These are phyloP conservation scores for Pythium chondricola DNA, from an alignment of 352 stramenopile genomes.

Conservation along the genomic window DNA sequence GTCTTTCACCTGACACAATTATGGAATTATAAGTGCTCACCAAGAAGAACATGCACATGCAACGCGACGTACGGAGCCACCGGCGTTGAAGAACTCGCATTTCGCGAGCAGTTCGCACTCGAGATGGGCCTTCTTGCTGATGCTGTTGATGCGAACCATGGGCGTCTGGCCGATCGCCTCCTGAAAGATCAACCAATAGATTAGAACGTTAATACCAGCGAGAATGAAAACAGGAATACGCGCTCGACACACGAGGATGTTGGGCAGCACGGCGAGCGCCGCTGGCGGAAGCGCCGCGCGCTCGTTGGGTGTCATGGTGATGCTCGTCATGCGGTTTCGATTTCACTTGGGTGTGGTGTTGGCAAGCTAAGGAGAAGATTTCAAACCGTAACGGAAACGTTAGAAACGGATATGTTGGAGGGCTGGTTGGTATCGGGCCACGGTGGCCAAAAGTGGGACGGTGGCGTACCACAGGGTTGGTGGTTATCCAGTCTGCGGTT, in stretches of 20 bases:
- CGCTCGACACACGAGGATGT: too few species aligned
- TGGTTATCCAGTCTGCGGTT: constrained; percentile 12
- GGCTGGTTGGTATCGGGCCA: not conserved
- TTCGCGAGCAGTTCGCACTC: constrained; percentile 92
- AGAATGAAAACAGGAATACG: too few species aligned
- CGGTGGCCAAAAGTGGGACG: not conserved
- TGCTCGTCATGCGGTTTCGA: too few species aligned
- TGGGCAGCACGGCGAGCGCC: too few species aligned
- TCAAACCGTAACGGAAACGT: not conserved
- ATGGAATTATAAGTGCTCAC: not conserved
- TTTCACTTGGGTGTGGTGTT: too few species aligned
- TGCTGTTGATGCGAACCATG: constrained; percentile 90
- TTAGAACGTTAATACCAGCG: too few species aligned
- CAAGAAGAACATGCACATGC: not conserved
- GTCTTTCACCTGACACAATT: constrained; percentile 66
- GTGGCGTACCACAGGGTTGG: constrained; percentile 12
- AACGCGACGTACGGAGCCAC: constrained; percentile 48
- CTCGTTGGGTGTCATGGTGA: too few species aligned
- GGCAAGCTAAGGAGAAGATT: too few species aligned
- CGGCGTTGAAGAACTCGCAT: constrained; percentile 96
- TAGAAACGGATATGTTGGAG: not conserved
- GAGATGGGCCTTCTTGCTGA: constrained; percentile 71
- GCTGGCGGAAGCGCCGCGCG: too few species aligned
- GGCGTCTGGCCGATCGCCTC: constrained; percentile 90
- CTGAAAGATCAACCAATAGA: constrained; percentile 17